Conservation (phyloP, 768 basidiomycete genomes). For the Coprinopsis cinerea region DNA sequence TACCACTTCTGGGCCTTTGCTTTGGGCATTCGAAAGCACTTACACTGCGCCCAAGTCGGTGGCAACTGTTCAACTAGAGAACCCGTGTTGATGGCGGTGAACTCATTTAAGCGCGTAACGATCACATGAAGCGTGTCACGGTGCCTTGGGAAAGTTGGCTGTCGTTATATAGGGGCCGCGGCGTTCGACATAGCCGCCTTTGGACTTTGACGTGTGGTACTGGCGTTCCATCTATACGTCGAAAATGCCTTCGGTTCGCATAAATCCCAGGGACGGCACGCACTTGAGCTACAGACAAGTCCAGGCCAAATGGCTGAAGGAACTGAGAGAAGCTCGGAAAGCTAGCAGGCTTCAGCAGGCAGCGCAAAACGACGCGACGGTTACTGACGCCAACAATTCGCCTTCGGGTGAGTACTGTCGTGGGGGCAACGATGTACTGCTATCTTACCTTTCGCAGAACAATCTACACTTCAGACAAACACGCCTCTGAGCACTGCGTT, state of each 20-base stretch:
- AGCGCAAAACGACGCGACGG: not conserved
- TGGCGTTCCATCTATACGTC: too few species aligned
- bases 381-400: not conserved
- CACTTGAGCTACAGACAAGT: slow-evolving; percentile 1
- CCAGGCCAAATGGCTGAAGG: not conserved
- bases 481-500: too few species aligned
- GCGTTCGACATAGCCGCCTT: not conserved
- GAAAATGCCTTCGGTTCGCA: not conserved
- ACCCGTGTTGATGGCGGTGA: not conserved
- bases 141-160: not conserved
- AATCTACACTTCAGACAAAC: too few species aligned
- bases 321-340: not conserved
- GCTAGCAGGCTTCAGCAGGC: not conserved
- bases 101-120: not conserved
- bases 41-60: too few species aligned
- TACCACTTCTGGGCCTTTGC: slow-evolving; percentile 42
- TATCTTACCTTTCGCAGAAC: too few species aligned
- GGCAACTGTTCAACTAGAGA: too few species aligned
- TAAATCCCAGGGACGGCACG: not conserved
- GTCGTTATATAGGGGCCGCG: too few species aligned
- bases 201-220: not conserved
- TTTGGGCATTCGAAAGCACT: too few species aligned
- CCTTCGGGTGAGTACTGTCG: not conserved
- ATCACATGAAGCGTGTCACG: not conserved
- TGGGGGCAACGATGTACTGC: not conserved